Percentiles rank a stretch among this genome's conserved stretches.
Evolutionary conservation across 257 asterid species (phyloP).

Genomic region (Fraxinus pennsylvanica): DNA sequence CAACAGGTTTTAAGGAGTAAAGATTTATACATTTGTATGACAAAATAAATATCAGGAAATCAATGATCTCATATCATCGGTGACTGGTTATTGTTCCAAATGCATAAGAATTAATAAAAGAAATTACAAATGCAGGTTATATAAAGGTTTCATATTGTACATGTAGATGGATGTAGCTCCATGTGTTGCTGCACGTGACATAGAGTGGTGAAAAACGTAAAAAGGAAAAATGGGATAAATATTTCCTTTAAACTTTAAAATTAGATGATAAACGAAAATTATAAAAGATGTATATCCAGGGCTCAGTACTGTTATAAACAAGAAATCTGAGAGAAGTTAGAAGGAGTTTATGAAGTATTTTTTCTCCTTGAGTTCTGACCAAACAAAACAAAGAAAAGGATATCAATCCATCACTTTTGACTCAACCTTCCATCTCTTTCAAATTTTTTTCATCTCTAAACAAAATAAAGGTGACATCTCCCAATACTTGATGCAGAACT

Average conservation of each 20-base stretch:
- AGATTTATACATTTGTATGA: not conserved
- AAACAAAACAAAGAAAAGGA: not conserved
- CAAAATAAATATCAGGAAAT: not conserved
- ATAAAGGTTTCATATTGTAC: not conserved
- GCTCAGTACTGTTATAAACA: not conserved
- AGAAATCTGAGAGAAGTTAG: not conserved
- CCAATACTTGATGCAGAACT: not conserved
- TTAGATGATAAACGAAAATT: not conserved
- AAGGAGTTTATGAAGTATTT: not conserved
- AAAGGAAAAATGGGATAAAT: not conserved
- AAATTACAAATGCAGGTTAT: not conserved
- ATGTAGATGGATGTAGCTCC: not conserved
- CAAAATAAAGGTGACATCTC: not conserved
- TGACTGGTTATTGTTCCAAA: not conserved
- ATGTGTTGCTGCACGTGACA: not conserved
- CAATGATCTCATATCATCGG: not conserved
- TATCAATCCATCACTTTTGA: not conserved
- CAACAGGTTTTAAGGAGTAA: not conserved
- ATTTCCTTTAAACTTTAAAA: not conserved
- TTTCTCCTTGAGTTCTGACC: not conserved
- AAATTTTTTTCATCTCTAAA: not conserved
- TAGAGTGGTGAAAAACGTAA: not conserved
- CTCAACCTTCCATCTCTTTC: not conserved
- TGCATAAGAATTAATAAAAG: not conserved
- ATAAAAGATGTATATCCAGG: not conserved